Evolutionary conservation across 306 rosid species (phyloP).

Genomic region (Cicer pinnatifidum): DNA sequence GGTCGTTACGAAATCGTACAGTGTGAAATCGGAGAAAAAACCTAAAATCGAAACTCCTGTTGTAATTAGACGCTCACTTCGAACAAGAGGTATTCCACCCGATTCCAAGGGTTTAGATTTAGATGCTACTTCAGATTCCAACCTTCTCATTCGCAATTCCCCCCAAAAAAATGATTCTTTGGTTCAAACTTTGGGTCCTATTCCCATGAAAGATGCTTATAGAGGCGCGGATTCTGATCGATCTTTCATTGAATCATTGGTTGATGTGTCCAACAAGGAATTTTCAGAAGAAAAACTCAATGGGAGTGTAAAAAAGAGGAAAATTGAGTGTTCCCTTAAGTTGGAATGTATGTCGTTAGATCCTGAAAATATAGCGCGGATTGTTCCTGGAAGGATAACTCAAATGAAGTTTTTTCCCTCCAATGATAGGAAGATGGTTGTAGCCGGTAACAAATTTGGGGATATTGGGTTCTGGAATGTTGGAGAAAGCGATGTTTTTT

Average conservation of each 20-base stretch:
- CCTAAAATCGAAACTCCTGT: conserved; percentile 61
- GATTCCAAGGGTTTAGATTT: conserved; percentile 47
- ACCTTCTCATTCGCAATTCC: conserved; percentile 13
- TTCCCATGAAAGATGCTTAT: conserved; percentile 56
- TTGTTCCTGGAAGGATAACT: conserved; percentile 69
- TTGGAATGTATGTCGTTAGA: conserved; percentile 62
- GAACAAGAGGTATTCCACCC: conserved; percentile 74
- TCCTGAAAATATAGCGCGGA: conserved; percentile 63
- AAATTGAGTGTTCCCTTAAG: conserved; percentile 39
- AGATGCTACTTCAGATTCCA: conserved; percentile 34
- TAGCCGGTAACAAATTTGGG: conserved; percentile 71
- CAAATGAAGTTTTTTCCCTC: conserved; percentile 64
- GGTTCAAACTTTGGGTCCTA: conserved; percentile 50
- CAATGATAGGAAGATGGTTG: conserved; percentile 56
- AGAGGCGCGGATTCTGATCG: conserved; percentile 49
- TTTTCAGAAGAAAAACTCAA: background rate
- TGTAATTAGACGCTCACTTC: conserved; percentile 72
- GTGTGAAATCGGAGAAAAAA: conserved; percentile 44
- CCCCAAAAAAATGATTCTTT: conserved; percentile 17
- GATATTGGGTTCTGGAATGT: conserved; percentile 80
- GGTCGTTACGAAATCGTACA: conserved; percentile 57
- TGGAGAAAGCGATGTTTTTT: conserved; percentile 52
- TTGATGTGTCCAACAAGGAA: conserved; percentile 49
- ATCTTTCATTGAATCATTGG: conserved; percentile 50
- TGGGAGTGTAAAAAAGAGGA: background rate